Base-by-base conservation (phyloP, 176 grass and related monocot species). In the Pontederia paniculata region DNA sequence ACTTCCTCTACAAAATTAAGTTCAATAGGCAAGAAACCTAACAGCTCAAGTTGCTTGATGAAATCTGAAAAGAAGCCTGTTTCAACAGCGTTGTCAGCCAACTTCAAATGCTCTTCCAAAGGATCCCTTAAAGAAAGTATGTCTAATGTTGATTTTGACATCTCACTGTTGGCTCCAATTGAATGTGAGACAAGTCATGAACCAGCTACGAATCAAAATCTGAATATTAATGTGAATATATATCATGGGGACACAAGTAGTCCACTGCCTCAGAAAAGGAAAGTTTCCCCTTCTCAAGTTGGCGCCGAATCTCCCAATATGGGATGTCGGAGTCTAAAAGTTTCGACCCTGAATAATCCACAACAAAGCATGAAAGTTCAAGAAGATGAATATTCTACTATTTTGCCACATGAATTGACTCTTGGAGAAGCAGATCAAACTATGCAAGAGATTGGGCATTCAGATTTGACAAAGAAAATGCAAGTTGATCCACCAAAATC, bases 11-110 rank as follows among this genome's bases (percentile, higher is more conserved):
- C 17, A 43, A 49, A 54, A 60, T 42, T 31, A 5, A 41, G 28
- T 45, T 52, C 48, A 61, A 21, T 53, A 20, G 57, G n/a, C 52
- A 48, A 61, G 17, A 62, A 62, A 62, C 42, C 47, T 12, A 44
- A 20, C 15, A n/a, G 23, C 21, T n/a, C 58, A 70, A 65, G 61
- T 67, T 89, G 83, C 66, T 72, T 67, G 9, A 86, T 70, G 74
- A 89, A 23, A 42, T 48, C 44, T 54, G 63, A 43, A 55, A 59
- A 28, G 41, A 85, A 83, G 51, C 74, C 76, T 55, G 47, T 66
- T 62, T 79, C 76, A 50, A 73, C 68, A 42, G 82, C 70, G 52
- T 45, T 42, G 12, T 68, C 58, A 66, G 68, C 52, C 15, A 50
- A 78, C 55, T 50, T 65, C 50, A 5, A 4, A 46, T 60, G 16